Conservation (phyloP, 1,284 basidiomycete genomes). For the Malassezia caprae region DNA sequence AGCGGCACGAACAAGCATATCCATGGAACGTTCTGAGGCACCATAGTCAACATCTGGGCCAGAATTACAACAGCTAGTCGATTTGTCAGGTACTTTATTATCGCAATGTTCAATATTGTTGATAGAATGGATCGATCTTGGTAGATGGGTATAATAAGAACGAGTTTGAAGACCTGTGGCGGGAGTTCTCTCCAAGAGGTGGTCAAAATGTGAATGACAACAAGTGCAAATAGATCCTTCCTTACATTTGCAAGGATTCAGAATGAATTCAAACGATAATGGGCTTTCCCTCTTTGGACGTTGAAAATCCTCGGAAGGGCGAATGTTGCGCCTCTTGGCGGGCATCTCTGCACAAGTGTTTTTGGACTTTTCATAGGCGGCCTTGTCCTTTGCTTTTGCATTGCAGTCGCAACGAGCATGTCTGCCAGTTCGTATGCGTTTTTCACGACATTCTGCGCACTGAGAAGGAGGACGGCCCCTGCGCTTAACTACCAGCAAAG, state of each 20-base stretch:
- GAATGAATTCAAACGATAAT: constrained; percentile 28
- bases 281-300: constrained; percentile 5
- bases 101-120: background rate
- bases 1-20: constrained; percentile 23
- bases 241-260: constrained; percentile 35
- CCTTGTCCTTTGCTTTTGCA: constrained; percentile 11
- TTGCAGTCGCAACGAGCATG: constrained; percentile 28
- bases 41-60: constrained; percentile 15
- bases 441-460: constrained; percentile 33
- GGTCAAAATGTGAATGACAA: constrained; percentile 14
- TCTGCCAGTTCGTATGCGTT: constrained; percentile 25
- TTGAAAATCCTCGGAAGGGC: background rate
- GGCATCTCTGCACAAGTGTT: background rate
- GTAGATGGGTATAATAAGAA: background rate
- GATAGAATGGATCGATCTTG: background rate
- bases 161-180: background rate
- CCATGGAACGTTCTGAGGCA: constrained; percentile 18
- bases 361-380: background rate
- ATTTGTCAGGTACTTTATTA: background rate
- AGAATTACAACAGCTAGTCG: constrained; percentile 1
- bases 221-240: constrained; percentile 21
- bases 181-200: background rate
- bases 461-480: constrained; percentile 37
- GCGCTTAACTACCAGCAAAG: constrained; percentile 29
- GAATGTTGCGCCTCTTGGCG: background rate